Percentiles rank a stretch among this genome's conserved stretches.
These are phyloP conservation scores for Codiaeum variegatum DNA, from an alignment of 441 rosid genomes.

Conservation along the genomic window DNA sequence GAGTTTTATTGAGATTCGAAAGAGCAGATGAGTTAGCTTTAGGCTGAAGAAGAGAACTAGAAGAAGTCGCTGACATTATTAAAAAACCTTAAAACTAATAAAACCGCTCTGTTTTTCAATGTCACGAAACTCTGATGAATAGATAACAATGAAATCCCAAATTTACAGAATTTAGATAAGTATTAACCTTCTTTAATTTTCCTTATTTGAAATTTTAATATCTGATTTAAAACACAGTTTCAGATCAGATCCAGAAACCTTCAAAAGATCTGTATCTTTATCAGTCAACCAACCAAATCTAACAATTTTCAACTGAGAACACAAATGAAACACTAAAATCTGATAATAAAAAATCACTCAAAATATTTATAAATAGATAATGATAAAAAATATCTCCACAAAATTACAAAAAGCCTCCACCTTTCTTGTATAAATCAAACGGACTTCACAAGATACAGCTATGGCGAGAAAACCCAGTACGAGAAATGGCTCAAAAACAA, in stretches of 20 bases:
- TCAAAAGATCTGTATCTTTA: constrained; percentile 11
- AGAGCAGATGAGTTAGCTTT: constrained; percentile 24
- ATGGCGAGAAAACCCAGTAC: background rate
- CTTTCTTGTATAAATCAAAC: constrained; percentile 3
- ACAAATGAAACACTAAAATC: background rate
- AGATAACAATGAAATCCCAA: background rate
- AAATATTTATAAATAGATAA: background rate
- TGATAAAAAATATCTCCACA: background rate
- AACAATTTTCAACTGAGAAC: background rate
- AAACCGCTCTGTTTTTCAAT: background rate
- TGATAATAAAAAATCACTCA: background rate
- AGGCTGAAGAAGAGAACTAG: constrained; percentile 30
- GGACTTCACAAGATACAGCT: constrained; percentile 27
- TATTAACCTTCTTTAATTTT: background rate
- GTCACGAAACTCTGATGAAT: background rate
- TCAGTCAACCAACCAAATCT: background rate
- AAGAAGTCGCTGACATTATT: constrained; percentile 39
- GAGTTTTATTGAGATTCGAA: constrained; percentile 22
- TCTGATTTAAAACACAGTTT: background rate
- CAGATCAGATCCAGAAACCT: constrained; percentile 14
- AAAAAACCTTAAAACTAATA: background rate
- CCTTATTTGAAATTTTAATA: background rate
- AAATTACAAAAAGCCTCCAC: background rate
- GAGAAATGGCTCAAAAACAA: too few relatives aligned
- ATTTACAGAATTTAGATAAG: constrained; percentile 10